Evolutionary conservation across 257 asterid genomes (phyloP).

Genomic region (Coffea canephora): DNA sequence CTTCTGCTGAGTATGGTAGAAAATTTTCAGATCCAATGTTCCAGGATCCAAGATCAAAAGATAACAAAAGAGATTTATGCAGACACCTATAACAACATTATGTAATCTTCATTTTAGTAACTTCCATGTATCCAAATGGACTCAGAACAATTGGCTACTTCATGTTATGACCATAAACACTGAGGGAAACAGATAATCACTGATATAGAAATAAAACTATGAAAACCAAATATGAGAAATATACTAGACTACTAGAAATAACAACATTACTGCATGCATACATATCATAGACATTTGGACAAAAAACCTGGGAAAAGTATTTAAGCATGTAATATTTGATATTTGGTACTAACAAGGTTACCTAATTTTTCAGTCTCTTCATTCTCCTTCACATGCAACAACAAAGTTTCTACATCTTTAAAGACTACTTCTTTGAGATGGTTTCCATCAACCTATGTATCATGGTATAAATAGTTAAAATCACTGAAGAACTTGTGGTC

Average conservation of each 20-base stretch:
- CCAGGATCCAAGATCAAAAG: no score
- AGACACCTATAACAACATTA: background rate
- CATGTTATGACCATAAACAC: background rate
- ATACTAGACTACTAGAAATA: background rate
- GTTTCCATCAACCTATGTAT: constrained; percentile 76
- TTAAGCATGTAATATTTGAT: background rate
- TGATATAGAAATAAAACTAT: background rate
- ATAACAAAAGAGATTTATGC: background rate
- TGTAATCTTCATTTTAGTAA: background rate
- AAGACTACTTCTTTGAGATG: constrained; percentile 65
- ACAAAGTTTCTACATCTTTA: constrained; percentile 58
- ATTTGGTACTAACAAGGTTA: background rate
- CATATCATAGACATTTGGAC: background rate
- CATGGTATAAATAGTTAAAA: constrained; percentile 14
- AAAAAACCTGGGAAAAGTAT: background rate
- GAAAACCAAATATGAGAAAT: background rate
- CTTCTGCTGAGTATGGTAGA: background rate
- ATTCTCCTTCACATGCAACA: constrained; percentile 48
- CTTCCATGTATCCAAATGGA: background rate
- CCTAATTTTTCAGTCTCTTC: constrained; percentile 48
- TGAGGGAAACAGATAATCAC: background rate
- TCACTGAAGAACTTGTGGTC: background rate
- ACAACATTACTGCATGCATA: background rate
- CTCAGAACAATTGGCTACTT: background rate
- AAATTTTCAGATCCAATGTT: background rate